Percentiles rank a stretch among this genome's conserved stretches.
Conservation (phyloP, 371 early-diverging fungal genomes). For the Entomophthora muscae region DNA sequence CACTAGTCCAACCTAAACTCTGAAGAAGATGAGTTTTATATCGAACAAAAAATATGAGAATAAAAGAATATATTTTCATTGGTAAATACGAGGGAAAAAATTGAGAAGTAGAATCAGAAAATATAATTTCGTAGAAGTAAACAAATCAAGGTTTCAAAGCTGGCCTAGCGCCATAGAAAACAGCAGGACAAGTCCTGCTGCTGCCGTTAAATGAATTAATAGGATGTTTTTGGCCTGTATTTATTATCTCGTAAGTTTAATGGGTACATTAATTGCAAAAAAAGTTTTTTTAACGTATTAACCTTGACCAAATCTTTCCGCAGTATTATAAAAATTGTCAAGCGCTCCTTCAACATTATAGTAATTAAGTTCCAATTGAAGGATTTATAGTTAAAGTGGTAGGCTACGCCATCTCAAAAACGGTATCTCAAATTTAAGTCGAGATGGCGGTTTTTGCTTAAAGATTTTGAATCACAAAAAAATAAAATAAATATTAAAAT, state of each 20-base stretch:
- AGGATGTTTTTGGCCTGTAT: neutral
- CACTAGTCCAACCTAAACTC: constrained; percentile 56
- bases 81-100: neutral
- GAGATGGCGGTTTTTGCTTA: no score
- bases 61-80: neutral
- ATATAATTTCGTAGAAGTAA: neutral
- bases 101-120: neutral
- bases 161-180: no score
- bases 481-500: no score
- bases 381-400: no score
- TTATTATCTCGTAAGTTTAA: neutral
- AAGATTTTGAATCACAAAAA: no score
- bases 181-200: no score
- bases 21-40: constrained; percentile 12
- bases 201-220: neutral
- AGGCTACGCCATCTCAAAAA: no score
- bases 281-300: neutral
- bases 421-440: no score
- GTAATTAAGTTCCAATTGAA: no score
- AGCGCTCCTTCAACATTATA: constrained; percentile 24
- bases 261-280: neutral
- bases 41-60: neutral
- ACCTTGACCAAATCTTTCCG: constrained; percentile 70
- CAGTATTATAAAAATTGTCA: constrained; percentile 68
- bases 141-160: neutral